Evolutionary conservation across 2,329 filamentous ascomycete species (phyloP).

Genomic region (Ophiostoma novo-ulmi): DNA sequence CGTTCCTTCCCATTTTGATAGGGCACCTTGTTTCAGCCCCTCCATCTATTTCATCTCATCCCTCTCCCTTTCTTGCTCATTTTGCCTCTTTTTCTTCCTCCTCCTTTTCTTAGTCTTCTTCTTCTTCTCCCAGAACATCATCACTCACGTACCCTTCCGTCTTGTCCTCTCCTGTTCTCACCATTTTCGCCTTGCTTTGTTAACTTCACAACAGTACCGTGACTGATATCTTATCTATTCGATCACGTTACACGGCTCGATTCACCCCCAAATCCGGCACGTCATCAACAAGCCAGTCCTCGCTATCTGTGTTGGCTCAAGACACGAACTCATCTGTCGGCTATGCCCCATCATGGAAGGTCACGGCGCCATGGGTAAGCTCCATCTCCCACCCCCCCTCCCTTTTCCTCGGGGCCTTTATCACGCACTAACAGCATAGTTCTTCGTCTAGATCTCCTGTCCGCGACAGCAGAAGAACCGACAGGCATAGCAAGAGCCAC

Average conservation of each 20-base stretch:
- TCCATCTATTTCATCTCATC: neutral
- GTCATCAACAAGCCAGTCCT: neutral
- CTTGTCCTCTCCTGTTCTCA: neutral
- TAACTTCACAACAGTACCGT: neutral
- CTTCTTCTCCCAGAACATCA: neutral
- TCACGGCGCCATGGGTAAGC: constrained; percentile 21
- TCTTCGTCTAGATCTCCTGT: neutral
- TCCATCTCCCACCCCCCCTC: too few relatives aligned
- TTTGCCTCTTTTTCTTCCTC: neutral
- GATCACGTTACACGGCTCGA: neutral
- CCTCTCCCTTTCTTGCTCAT: neutral
- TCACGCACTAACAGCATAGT: neutral
- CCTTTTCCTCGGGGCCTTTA: too few relatives aligned
- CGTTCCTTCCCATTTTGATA: constrained; percentile 10
- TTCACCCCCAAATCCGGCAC: neutral
- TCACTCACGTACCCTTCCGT: neutral
- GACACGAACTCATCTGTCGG: neutral
- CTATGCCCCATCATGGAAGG: constrained; percentile 9
- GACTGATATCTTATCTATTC: neutral
- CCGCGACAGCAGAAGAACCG: neutral
- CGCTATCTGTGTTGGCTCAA: neutral
- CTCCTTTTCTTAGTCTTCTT: neutral
- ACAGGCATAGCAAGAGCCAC: neutral
- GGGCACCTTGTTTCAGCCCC: neutral
- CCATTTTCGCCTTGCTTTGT: neutral